A percentile compares a stretch with the other conserved stretches of the same genome.
Evolutionary conservation across 768 basidiomycete species (phyloP).

Genomic region (Serendipita vermifera): DNA sequence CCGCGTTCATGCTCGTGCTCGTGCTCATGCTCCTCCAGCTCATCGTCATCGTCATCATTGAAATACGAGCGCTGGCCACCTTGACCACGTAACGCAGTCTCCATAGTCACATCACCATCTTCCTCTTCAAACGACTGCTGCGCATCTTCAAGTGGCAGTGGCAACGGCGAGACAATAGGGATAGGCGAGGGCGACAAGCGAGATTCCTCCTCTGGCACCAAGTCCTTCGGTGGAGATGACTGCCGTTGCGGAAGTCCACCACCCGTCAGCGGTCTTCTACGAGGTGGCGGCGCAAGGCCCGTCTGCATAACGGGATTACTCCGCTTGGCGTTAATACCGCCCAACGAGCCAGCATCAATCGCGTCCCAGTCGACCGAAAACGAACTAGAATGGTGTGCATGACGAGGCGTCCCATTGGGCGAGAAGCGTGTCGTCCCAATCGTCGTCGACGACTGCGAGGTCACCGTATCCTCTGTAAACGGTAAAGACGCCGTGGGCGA

Average conservation of each 20-base stretch:
- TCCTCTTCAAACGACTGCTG: neutral
- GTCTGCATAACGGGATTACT: neutral
- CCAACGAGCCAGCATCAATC: neutral
- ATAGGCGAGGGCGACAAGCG: neutral
- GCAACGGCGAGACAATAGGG: neutral
- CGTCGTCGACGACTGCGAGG: neutral
- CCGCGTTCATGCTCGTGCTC: neutral
- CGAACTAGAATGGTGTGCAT: neutral
- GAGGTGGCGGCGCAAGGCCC: conserved; percentile 24
- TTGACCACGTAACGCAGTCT: neutral
- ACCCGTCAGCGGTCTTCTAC: conserved; percentile 22
- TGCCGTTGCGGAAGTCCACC: neutral
- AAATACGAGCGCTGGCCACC: neutral
- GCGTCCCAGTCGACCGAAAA: neutral
- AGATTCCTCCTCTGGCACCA: neutral
- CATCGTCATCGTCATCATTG: neutral
- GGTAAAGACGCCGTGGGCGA: neutral
- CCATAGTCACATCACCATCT: neutral
- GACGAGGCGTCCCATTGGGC: neutral
- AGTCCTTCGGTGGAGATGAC: conserved; percentile 10
- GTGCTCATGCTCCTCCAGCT: neutral
- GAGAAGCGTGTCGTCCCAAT: neutral
- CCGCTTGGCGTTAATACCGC: neutral
- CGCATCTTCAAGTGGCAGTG: neutral
- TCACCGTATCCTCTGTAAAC: neutral